Conservation (phyloP, 148 eudicot genomes). For the Spergularia bocconei region DNA sequence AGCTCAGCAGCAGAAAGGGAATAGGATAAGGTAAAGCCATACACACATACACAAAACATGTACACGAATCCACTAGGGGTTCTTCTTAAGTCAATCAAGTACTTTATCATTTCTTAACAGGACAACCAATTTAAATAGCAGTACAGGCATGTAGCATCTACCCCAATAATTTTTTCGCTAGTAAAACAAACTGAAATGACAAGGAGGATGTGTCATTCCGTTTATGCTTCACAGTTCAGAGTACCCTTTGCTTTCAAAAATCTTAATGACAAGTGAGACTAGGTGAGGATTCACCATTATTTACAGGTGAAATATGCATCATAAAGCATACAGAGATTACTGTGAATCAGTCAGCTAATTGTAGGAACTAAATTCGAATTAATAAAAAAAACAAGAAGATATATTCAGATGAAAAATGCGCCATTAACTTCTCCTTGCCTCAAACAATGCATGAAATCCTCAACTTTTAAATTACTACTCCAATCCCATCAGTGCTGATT, state of each 20-base stretch:
- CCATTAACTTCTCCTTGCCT: background rate
- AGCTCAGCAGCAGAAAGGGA: background rate
- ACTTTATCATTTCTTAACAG: background rate
- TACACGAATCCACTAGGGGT: too few species aligned
- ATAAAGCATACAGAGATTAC: background rate
- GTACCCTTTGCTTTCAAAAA: background rate
- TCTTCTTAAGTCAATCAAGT: slow-evolving; percentile 12
- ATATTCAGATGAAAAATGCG: background rate
- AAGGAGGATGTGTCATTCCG: background rate
- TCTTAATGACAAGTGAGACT: background rate
- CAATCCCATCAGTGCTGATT: background rate
- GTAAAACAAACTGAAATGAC: background rate
- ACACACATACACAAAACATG: background rate
- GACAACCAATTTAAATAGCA: background rate
- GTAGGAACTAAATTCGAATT: background rate
- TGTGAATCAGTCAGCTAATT: background rate
- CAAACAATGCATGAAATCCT: background rate
- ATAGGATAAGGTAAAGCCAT: background rate
- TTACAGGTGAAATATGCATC: background rate
- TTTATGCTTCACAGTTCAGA: background rate
- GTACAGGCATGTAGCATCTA: background rate
- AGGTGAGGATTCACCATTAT: background rate
- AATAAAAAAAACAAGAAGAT: background rate
- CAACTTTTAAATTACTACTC: background rate
- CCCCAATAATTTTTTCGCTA: background rate